These are phyloP conservation scores for Saccharomycopsis guyanensis DNA, from an alignment of 805 yeast genomes.

Conservation along the genomic window DNA sequence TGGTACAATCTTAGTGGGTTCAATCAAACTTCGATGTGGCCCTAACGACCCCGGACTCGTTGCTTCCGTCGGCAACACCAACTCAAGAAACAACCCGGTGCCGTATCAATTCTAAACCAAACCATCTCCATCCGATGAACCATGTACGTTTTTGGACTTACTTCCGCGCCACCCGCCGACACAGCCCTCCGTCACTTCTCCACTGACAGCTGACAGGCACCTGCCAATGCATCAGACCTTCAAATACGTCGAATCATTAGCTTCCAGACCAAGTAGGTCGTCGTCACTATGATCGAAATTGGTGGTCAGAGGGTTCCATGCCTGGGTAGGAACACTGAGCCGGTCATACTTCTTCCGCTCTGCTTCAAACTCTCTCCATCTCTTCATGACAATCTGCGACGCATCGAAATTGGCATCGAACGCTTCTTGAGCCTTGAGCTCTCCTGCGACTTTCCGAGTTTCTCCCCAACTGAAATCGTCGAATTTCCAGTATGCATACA, in stretches of 20 bases:
- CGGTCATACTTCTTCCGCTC: slow-evolving; percentile 33
- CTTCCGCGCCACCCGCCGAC: too few relatives aligned
- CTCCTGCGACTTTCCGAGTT: slow-evolving; percentile 72
- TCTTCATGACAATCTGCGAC: slow-evolving; percentile 80
- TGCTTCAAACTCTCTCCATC: slow-evolving; percentile 91
- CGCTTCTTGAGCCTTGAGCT: slow-evolving; percentile 59
- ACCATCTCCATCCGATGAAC: too few relatives aligned
- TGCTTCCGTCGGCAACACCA: too few relatives aligned
- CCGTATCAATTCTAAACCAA: too few relatives aligned
- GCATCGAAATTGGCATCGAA: slow-evolving; percentile 83
- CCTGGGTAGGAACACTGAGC: slow-evolving; percentile 27
- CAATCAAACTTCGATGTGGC: too few relatives aligned
- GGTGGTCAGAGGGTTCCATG: slow-evolving; percentile 36
- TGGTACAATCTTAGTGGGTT: too few relatives aligned
- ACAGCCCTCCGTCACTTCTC: too few relatives aligned
- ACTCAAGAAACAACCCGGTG: too few relatives aligned
- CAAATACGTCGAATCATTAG: neutral
- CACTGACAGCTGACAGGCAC: too few relatives aligned
- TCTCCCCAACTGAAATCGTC: slow-evolving; percentile 98
- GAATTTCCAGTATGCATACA: slow-evolving; percentile 88
- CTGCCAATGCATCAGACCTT: too few relatives aligned
- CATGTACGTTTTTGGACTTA: too few relatives aligned
- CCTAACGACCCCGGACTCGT: too few relatives aligned
- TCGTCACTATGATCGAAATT: neutral
- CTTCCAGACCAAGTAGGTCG: neutral